Percentiles rank a stretch among this genome's conserved stretches.
phyloP scores from a whole-genome alignment of 1,284 basidiomycete genomes.

The Porodaedalea pini region DNA sequence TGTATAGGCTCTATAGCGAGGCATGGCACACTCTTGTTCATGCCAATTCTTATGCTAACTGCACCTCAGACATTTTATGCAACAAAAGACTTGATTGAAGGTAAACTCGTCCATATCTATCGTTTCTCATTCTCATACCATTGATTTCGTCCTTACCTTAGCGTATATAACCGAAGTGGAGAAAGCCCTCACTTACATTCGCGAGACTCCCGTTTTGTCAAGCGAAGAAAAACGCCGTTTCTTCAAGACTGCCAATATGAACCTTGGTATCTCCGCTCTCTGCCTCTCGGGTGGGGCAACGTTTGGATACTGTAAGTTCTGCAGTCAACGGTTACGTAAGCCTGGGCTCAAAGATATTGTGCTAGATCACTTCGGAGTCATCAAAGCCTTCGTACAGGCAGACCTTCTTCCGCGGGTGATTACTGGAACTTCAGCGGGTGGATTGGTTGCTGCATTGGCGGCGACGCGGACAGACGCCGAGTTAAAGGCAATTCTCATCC shows the following conservation, averaged over 20 bases:
- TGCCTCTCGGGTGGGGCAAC: conserved; percentile 93
- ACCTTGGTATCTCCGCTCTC: conserved; percentile 86
- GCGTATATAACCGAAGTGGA: conserved; percentile 82
- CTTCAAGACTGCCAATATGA: conserved; percentile 86
- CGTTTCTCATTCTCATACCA: background rate
- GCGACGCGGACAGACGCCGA: conserved; percentile 93
- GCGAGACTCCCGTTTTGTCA: conserved; percentile 68
- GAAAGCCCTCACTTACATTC: conserved; percentile 68
- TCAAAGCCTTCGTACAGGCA: conserved; percentile 88
- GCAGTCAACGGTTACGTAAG: background rate
- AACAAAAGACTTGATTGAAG: conserved; percentile 84
- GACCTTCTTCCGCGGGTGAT: conserved; percentile 86
- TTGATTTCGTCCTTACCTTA: conserved; percentile 28
- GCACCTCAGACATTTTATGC: conserved; percentile 75
- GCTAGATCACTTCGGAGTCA: conserved; percentile 85
- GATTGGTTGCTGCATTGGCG: conserved; percentile 79
- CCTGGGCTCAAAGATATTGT: background rate
- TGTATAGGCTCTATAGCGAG: conserved; percentile 79
- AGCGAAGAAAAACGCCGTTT: conserved; percentile 90
- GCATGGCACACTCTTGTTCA: conserved; percentile 38
- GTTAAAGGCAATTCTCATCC: conserved; percentile 72
- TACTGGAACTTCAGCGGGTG: conserved; percentile 51
- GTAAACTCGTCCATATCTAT: too few relatives aligned
- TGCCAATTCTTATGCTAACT: background rate
- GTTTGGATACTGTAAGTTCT: conserved; percentile 81